Evolutionary conservation across 129 eudicot species (phyloP).

Genomic region (Scalesia atractyloides): DNA sequence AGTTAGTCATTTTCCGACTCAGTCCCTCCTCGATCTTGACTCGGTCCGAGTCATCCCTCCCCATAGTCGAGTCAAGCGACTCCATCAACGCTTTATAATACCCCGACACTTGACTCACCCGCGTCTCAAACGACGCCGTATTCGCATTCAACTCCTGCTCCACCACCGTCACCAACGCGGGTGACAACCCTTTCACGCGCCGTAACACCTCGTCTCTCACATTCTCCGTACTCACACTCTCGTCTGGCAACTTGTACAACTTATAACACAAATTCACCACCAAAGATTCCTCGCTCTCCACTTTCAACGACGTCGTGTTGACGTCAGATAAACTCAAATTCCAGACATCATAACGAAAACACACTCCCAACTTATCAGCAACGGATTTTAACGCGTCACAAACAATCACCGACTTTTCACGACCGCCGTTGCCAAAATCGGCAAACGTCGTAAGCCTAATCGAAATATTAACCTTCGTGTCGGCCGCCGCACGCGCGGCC

Average conservation of each 20-base stretch:
- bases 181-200: slow-evolving; percentile 68
- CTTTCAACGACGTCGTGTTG: slow-evolving; percentile 38
- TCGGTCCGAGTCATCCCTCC: slow-evolving; percentile 59
- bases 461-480: neutral
- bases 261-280: slow-evolving; percentile 71
- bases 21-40: slow-evolving; percentile 75
- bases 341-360: slow-evolving; percentile 33
- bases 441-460: slow-evolving; percentile 57
- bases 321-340: slow-evolving; percentile 39
- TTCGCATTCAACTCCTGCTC: slow-evolving; percentile 84
- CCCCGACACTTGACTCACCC: slow-evolving; percentile 62
- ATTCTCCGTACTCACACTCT: slow-evolving; percentile 96
- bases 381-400: slow-evolving; percentile 41
- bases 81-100: slow-evolving; percentile 75
- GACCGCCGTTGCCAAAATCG: slow-evolving; percentile 41
- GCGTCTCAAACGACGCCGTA: slow-evolving; percentile 70
- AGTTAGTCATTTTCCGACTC: slow-evolving; percentile 79
- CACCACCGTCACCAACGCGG: slow-evolving; percentile 68
- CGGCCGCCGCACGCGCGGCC: slow-evolving; percentile 31
- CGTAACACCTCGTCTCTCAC: slow-evolving; percentile 75
- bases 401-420: slow-evolving; percentile 45
- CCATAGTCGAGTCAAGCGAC: slow-evolving; percentile 59
- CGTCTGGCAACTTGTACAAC: slow-evolving; percentile 74
- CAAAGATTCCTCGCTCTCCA: slow-evolving; percentile 49
- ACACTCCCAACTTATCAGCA: slow-evolving; percentile 45